phyloP scores from a whole-genome alignment of 495 filamentous ascomycete species.

The Copromyces sp. region DNA sequence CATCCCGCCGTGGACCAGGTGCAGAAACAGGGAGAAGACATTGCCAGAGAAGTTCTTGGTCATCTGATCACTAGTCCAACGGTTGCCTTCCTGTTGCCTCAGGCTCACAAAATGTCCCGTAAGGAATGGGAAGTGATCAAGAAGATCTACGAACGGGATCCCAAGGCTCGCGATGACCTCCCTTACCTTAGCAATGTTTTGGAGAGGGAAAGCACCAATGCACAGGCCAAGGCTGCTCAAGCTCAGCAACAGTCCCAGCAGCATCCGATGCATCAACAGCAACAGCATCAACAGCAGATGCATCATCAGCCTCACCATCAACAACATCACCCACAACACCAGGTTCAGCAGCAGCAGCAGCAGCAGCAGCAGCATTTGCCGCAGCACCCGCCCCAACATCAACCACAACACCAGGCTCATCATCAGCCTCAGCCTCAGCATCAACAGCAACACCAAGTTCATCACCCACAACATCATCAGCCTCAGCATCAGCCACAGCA shows the following conservation, averaged over 20 bases:
- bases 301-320: constrained; percentile 1
- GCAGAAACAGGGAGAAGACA: constrained; percentile 34
- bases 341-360: constrained; percentile 3
- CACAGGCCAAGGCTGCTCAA: constrained; percentile 1
- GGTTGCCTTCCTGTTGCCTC: constrained; percentile 55
- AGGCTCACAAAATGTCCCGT: constrained; percentile 50
- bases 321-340: constrained; percentile 3
- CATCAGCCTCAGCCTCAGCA: constrained; percentile 1
- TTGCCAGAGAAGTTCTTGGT: constrained; percentile 50
- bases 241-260: constrained; percentile 6
- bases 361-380: constrained; percentile 1
- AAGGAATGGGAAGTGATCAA: constrained; percentile 55
- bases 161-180: constrained; percentile 35
- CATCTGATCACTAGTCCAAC: constrained; percentile 48
- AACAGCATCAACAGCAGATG: constrained; percentile 2
- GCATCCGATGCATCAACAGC: neutral
- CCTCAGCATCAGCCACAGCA: neutral
- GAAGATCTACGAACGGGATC: constrained; percentile 46
- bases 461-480: neutral
- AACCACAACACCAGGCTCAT: neutral
- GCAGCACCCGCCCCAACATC: neutral
- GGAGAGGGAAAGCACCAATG: constrained; percentile 28
- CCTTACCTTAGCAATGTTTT: constrained; percentile 37
- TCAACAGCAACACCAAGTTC: constrained; percentile 1
- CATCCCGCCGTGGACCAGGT: constrained; percentile 1